phyloP scores from a whole-genome alignment of 306 rosid genomes.

The Quercus rubra region DNA sequence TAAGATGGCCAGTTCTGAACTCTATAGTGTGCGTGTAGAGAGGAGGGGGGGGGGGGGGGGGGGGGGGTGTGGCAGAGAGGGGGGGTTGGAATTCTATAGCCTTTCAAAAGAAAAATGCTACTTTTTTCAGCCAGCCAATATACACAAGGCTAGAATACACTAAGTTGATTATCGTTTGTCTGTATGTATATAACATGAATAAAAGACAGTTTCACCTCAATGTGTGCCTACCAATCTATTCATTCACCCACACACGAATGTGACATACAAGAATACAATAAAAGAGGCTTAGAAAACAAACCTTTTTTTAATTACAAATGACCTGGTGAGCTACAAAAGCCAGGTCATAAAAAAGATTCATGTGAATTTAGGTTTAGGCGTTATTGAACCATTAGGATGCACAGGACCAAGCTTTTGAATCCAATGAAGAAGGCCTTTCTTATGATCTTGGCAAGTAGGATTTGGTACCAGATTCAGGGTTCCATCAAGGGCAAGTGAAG shows the following conservation, averaged over 20 bases:
- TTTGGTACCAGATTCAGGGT: slow-evolving; percentile 48
- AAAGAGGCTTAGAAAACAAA: slow-evolving; percentile 42
- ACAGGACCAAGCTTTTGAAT: slow-evolving; percentile 83
- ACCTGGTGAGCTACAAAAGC: slow-evolving; percentile 50
- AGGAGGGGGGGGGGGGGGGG: neutral
- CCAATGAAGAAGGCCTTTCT: slow-evolving; percentile 88
- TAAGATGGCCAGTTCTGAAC: neutral
- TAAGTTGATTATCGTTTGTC: neutral
- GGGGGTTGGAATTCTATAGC: neutral
- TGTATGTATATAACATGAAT: neutral
- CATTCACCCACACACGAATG: slow-evolving; percentile 31
- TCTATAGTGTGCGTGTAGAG: too few relatives aligned
- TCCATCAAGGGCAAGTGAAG: slow-evolving; percentile 69
- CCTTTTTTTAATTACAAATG: slow-evolving; percentile 62
- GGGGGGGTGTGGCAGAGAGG: rapidly evolving
- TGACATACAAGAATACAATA: slow-evolving; percentile 30
- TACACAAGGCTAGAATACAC: neutral
- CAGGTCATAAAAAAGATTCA: slow-evolving; percentile 45
- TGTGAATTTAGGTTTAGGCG: slow-evolving; percentile 77
- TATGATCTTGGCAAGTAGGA: slow-evolving; percentile 58
- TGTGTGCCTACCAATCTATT: slow-evolving; percentile 38
- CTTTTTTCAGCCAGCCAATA: neutral
- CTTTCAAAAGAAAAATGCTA: neutral
- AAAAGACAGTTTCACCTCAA: slow-evolving; percentile 29
- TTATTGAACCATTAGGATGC: slow-evolving; percentile 42